Evolutionary conservation across 2,329 filamentous ascomycete species (phyloP).

Genomic region (Phoma sp.): DNA sequence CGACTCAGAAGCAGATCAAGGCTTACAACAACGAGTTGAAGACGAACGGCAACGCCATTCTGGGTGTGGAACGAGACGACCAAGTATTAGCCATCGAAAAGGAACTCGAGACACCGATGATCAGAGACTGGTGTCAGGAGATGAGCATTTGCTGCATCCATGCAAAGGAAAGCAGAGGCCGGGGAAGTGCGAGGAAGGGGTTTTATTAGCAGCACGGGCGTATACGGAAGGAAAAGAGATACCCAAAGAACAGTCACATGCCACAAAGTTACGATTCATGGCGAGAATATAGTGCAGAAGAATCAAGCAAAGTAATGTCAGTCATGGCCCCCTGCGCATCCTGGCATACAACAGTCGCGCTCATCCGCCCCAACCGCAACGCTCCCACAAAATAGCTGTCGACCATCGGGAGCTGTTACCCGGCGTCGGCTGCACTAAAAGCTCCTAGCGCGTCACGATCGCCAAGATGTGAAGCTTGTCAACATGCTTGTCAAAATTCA

Average conservation of each 20-base stretch:
- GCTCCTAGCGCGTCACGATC: neutral
- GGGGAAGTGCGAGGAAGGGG: conserved; percentile 28
- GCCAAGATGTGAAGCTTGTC: conserved; percentile 6
- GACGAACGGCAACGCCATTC: conserved; percentile 14
- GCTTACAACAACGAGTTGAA: conserved; percentile 36
- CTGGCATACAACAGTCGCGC: neutral
- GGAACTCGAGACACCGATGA: conserved; percentile 57
- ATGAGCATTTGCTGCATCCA: conserved; percentile 85
- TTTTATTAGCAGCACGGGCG: conserved; percentile 22
- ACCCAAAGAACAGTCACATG: neutral
- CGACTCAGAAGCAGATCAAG: conserved; percentile 41
- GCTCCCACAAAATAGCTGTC: neutral
- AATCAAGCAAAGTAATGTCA: neutral
- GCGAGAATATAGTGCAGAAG: neutral
- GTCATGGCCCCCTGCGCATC: neutral
- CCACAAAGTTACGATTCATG: neutral
- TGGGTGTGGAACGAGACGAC: conserved; percentile 21
- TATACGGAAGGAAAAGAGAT: conserved; percentile 1
- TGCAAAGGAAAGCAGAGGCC: conserved; percentile 57
- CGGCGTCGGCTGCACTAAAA: conserved; percentile 9
- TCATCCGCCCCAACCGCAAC: neutral
- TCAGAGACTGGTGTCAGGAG: conserved; percentile 89
- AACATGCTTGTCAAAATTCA: conserved; percentile 6
- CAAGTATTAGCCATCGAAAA: conserved; percentile 34
- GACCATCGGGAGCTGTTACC: neutral